Base-by-base conservation (phyloP, 2,329 filamentous ascomycete species). In the Aspergillus caelatus region DNA sequence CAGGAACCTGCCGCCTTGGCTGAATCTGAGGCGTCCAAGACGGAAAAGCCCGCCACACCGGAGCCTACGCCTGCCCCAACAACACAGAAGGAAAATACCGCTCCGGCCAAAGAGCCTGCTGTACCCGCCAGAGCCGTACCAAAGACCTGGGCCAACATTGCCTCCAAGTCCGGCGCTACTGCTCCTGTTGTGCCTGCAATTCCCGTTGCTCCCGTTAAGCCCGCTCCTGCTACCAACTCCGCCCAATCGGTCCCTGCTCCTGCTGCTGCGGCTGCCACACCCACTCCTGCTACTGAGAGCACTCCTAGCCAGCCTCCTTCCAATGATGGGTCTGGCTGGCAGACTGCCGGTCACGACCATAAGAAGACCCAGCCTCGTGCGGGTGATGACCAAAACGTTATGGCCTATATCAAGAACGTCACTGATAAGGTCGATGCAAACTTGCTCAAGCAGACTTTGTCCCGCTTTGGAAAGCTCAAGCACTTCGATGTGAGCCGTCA, bases 371-470 rank as follows among this genome's bases (percentile, higher is more conserved):
- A 95, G 77, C 90, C 89, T 72, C 88, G 92, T 57, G 78, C 84
- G 30, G 76, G 81, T 54, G 91, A 94, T 73, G 91, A 92, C 73
- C 90, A 94, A 67, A 88, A 88, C 66, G 89, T 89, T 60, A 87
- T 93, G 70, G 95, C 91, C 23, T 98, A 97, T 79, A 93, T 99
- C 79, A 97, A 97, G 84, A 96, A 94, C 72, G 94, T 98, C 57
- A 94, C 89, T 57, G 93, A 96, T 39, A 94, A 93, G 81, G 89
- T 99, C 58, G 87, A 92, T 75, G 86, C 89, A 16, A 86, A 88
- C 46, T 87, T 92, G 54, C 84, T 99, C 64, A 90, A 86, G 78
- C 84, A 85, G 59, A 85, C 88, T 60, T 83, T 99, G 58, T 84
- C 88, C 70, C 87, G 89, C 71, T 93, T 89, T 66, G 88, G 87